Percentiles rank a stretch among this genome's conserved stretches.
Conservation (phyloP, 352 stramenopile genomes). For the Pythium myriotylum region DNA sequence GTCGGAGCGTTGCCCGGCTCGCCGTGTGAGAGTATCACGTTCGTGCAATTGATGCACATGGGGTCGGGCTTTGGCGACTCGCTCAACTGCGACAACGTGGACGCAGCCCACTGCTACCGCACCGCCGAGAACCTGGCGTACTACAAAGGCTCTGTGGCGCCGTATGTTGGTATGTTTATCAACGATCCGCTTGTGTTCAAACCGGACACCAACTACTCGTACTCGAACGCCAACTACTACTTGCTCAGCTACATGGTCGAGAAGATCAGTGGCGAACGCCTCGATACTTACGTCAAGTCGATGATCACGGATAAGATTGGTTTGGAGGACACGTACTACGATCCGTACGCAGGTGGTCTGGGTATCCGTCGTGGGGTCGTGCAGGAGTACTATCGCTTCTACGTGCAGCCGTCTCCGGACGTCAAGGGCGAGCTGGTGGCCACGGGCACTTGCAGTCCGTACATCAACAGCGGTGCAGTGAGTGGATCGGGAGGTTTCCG, state of each 20-base stretch:
- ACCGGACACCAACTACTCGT: slow-evolving; percentile 53
- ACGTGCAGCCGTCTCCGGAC: slow-evolving; percentile 23
- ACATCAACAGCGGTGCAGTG: slow-evolving; percentile 34
- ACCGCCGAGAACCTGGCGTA: slow-evolving; percentile 23
- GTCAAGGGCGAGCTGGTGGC: slow-evolving; percentile 21
- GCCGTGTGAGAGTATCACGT: slow-evolving; percentile 56
- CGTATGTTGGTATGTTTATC: slow-evolving; percentile 51
- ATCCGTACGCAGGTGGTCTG: slow-evolving; percentile 39
- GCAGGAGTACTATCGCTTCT: slow-evolving; percentile 60
- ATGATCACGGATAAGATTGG: slow-evolving; percentile 41
- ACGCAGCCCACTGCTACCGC: slow-evolving; percentile 6
- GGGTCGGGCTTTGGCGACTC: slow-evolving; percentile 45
- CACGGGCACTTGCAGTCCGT: slow-evolving; percentile 55
- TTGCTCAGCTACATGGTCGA: slow-evolving; percentile 67
- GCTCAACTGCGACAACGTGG: slow-evolving; percentile 34
- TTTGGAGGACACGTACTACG: slow-evolving; percentile 50
- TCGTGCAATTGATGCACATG: slow-evolving; percentile 67
- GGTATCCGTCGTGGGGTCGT: slow-evolving; percentile 38
- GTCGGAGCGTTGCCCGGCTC: not conserved
- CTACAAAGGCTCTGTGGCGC: slow-evolving; percentile 36
- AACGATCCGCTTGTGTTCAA: slow-evolving; percentile 52
- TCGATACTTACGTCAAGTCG: slow-evolving; percentile 45
- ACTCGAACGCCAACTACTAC: slow-evolving; percentile 58
- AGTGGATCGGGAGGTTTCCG: slow-evolving; percentile 43
- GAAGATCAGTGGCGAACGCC: slow-evolving; percentile 45